These are phyloP conservation scores for Hypoxylon subgilvum DNA, from an alignment of 495 filamentous ascomycete species.

Conservation along the genomic window DNA sequence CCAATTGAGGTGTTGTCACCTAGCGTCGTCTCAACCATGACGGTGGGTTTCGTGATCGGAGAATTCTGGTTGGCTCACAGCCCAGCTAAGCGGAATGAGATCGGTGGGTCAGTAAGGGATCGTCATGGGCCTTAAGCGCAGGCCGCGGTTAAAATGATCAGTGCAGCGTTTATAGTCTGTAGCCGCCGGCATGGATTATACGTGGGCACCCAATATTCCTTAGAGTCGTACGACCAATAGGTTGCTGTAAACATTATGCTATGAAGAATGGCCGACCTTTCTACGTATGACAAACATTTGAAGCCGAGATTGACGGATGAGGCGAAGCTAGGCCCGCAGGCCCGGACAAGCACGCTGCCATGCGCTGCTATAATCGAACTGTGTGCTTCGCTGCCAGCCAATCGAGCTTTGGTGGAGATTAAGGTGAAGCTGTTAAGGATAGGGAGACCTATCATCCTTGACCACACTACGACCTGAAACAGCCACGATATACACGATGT, in stretches of 20 bases:
- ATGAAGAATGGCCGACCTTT: conserved; percentile 1
- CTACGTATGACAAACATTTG: neutral
- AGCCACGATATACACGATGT: conserved; percentile 1
- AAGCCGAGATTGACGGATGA: conserved; percentile 31
- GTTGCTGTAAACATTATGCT: neutral
- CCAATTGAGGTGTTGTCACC: conserved; percentile 18
- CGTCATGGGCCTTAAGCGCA: conserved; percentile 37
- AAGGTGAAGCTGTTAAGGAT: conserved; percentile 7
- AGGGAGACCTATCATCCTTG: conserved; percentile 2
- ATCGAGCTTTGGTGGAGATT: conserved; percentile 30
- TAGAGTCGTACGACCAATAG: conserved; percentile 24
- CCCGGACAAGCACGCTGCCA: conserved; percentile 10
- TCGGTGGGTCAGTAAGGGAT: conserved; percentile 26
- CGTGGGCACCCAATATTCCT: too few species aligned
- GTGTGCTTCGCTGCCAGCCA: conserved; percentile 15
- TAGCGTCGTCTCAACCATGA: conserved; percentile 21
- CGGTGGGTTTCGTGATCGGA: conserved; percentile 9
- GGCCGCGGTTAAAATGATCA: conserved; percentile 25
- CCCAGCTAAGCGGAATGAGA: conserved; percentile 35
- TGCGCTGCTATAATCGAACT: conserved; percentile 7
- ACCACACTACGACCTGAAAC: conserved; percentile 31
- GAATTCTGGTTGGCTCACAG: conserved; percentile 36
- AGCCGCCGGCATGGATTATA: conserved; percentile 30
- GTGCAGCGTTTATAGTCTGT: conserved; percentile 7
- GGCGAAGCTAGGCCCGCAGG: conserved; percentile 17